phyloP scores from a whole-genome alignment of 441 rosid species.

The Daphne laureola region DNA sequence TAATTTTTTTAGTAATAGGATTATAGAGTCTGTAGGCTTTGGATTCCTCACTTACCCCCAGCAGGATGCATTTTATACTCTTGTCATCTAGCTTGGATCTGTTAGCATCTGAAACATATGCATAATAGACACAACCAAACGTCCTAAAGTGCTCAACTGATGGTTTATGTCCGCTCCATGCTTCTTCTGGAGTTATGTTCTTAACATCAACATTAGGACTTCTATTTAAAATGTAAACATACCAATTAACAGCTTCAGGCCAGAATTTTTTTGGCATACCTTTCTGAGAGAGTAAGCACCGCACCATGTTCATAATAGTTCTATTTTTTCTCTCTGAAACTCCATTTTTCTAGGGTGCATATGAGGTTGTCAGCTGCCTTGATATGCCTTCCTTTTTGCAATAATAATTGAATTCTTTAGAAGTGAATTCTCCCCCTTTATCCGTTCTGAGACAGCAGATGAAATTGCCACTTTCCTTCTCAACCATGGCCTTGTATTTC shows the following conservation, averaged over 20 bases:
- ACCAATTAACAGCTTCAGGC: slow-evolving; percentile 1
- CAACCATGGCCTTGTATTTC: neutral
- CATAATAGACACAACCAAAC: too few relatives aligned
- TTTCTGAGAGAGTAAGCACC: too few relatives aligned
- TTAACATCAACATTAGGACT: neutral
- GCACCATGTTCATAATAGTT: neutral
- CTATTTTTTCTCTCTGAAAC: neutral
- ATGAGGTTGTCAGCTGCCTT: neutral
- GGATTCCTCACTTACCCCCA: neutral
- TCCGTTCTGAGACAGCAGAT: neutral
- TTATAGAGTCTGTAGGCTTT: neutral
- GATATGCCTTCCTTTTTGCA: too few relatives aligned
- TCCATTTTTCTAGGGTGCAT: neutral
- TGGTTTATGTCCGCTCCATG: too few relatives aligned
- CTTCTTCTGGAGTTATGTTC: neutral
- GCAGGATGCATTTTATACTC: neutral
- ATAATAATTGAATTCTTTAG: too few relatives aligned
- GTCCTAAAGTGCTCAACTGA: too few relatives aligned
- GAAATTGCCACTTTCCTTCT: neutral
- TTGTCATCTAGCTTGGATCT: too few relatives aligned
- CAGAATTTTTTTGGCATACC: neutral
- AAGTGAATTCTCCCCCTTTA: too few relatives aligned
- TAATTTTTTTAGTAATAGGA: neutral
- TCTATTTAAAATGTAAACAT: neutral
- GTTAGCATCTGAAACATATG: too few relatives aligned